Evolutionary conservation across 2,329 filamentous ascomycete species (phyloP).

Genomic region (Aspergillus ochraceoroseus): DNA sequence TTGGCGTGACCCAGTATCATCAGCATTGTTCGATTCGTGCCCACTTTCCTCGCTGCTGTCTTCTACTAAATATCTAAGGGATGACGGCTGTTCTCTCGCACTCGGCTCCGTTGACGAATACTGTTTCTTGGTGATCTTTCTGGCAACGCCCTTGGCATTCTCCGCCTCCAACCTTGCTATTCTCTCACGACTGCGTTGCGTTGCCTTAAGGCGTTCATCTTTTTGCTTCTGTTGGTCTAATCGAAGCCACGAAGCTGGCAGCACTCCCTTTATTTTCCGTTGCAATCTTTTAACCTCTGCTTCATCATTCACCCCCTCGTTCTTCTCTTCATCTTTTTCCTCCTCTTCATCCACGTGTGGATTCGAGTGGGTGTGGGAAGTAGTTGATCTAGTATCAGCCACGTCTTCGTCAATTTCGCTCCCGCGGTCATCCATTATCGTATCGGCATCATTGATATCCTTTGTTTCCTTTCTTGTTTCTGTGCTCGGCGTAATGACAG

Average conservation of each 20-base stretch:
- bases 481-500: conserved; percentile 25
- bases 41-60: conserved; percentile 29
- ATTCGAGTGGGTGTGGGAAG: conserved; percentile 16
- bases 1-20: conserved; percentile 13
- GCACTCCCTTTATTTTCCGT: conserved; percentile 45
- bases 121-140: conserved; percentile 29
- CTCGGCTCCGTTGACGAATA: conserved; percentile 16
- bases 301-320: conserved; percentile 23
- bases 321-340: conserved; percentile 11
- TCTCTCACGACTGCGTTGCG: conserved; percentile 22
- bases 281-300: conserved; percentile 33
- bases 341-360: conserved; percentile 15
- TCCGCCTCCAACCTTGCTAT: conserved; percentile 24
- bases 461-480: conserved; percentile 20
- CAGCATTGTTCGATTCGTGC: conserved; percentile 8
- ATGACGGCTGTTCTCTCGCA: conserved; percentile 14
- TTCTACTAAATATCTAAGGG: conserved; percentile 25
- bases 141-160: conserved; percentile 34
- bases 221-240: conserved; percentile 38
- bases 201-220: conserved; percentile 18
- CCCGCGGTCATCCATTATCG: conserved; percentile 16
- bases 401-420: conserved; percentile 16
- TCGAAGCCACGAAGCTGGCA: conserved; percentile 48
- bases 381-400: conserved; percentile 20
- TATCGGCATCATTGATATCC: conserved; percentile 18